Base-by-base conservation (phyloP, 768 basidiomycete genomes). In the Epithele typhae region DNA sequence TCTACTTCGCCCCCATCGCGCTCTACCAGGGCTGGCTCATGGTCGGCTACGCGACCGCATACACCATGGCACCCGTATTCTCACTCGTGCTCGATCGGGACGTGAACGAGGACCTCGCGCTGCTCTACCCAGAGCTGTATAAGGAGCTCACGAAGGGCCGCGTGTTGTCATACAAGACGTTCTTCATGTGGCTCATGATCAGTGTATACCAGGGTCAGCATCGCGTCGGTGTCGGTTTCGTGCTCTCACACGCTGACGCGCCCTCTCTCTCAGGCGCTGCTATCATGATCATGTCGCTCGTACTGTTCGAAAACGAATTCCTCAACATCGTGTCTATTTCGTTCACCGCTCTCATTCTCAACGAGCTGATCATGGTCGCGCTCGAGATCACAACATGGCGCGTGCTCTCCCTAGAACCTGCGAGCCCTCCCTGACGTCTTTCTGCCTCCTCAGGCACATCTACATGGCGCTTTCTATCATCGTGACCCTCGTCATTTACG, bases 361-460 rank as follows among this genome's bases (percentile, higher is more conserved):
- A 99, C 62, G 96, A 98, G 63, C 80, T 99, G 41, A 92, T 98
- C 68, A 99, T 98, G 96, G 96, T 98, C 37, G 93, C 94, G 2
- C 66, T 98, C 56, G 94, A 98, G 67, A 93, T 98, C 49, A 98
- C 94, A 3, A 97, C 91, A 52, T 99, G 95, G 95, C 91, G 18
- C 10, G 54, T 39, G 11, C 17, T 3, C 17, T 18, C 4, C 37
- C 22, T 25, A 23, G 9, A 25, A 15, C 36, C 18, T 21, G 17
- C 1, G 15, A 4, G n/a, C 2, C 15, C 8, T 10, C 5, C 15
- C 37, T 32, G 33, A 14, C 7, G 44, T 42, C 22, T 41, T 19
- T 22, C 19, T 43, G 52, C 6, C 10, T 18, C 18, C 9, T 6
- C 48, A 93, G 91, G 92, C 96, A 99, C 67, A 59, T 82, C 4